phyloP scores from a whole-genome alignment of 331 rosid genomes.

The Phaseolus coccineus region DNA sequence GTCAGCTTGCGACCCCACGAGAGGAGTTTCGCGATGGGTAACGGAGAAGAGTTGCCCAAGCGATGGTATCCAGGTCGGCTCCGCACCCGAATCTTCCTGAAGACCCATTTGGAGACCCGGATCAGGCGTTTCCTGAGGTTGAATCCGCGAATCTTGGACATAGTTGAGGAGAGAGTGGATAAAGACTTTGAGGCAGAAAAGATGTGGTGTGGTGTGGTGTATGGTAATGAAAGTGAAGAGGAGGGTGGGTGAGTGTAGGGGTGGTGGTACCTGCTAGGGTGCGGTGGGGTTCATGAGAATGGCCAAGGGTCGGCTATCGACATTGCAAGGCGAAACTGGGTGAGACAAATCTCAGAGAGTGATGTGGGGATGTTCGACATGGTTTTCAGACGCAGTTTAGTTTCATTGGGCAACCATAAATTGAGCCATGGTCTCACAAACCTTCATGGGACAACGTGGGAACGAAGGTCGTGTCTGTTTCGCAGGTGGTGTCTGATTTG shows the following conservation, averaged over 20 bases:
- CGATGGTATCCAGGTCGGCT: slow-evolving; percentile 44
- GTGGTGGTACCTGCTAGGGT: background rate
- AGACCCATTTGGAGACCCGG: slow-evolving; percentile 57
- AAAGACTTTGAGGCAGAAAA: background rate
- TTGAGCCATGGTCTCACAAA: background rate
- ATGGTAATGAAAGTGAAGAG: background rate
- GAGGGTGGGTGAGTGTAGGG: background rate
- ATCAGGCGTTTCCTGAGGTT: slow-evolving; percentile 64
- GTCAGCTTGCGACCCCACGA: slow-evolving; percentile 68
- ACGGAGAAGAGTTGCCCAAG: background rate
- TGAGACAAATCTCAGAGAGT: slow-evolving; percentile 72
- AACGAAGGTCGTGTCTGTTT: background rate
- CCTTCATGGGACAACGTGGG: background rate
- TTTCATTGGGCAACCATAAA: slow-evolving; percentile 11
- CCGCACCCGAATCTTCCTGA: slow-evolving; percentile 37
- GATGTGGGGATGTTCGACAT: slow-evolving; percentile 80
- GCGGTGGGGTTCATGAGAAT: slow-evolving; percentile 54
- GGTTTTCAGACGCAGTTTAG: background rate
- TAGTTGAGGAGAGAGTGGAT: background rate
- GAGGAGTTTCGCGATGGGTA: slow-evolving; percentile 49
- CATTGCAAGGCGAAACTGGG: slow-evolving; percentile 71
- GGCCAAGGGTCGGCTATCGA: slow-evolving; percentile 90
- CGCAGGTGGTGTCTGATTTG: background rate
- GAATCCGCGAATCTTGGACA: slow-evolving; percentile 41
- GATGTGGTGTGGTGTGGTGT: background rate